Evolutionary conservation across 495 filamentous ascomycete species (phyloP).

Genomic region (Aspergillus saccharolyticus): DNA sequence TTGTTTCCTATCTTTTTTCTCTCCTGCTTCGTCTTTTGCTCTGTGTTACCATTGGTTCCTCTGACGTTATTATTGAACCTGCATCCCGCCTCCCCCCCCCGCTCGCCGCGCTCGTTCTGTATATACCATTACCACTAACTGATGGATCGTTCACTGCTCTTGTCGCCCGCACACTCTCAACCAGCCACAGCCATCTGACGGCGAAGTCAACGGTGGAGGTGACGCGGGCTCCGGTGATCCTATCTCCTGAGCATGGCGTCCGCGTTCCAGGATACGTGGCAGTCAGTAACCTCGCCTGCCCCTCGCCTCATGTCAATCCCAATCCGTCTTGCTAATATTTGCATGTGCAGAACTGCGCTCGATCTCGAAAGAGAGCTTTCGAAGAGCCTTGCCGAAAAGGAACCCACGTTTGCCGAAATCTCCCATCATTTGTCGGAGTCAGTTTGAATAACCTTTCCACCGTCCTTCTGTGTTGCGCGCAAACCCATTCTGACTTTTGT

Average conservation of each 20-base stretch:
- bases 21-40: not conserved
- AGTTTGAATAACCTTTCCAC: constrained; percentile 22
- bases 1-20: not conserved
- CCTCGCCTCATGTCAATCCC: not conserved
- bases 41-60: constrained; percentile 4
- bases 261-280: constrained; percentile 45
- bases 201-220: constrained; percentile 49
- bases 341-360: constrained; percentile 38
- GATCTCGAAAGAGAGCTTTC: constrained; percentile 44
- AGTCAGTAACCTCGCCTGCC: constrained; percentile 34
- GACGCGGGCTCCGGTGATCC: constrained; percentile 24
- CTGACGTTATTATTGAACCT: not conserved
- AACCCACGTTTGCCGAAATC: constrained; percentile 52
- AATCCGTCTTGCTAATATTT: constrained; percentile 19
- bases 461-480: constrained; percentile 16
- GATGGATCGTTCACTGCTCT: constrained; percentile 41
- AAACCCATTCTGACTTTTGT: constrained; percentile 16
- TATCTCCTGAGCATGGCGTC: constrained; percentile 42
- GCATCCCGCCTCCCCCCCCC: not conserved
- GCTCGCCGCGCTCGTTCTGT: constrained; percentile 9
- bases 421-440: constrained; percentile 56
- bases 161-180: constrained; percentile 36
- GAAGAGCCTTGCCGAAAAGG: constrained; percentile 47
- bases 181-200: constrained; percentile 52
- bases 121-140: constrained; percentile 24